Evolutionary conservation across 2,329 filamentous ascomycete genomes (phyloP).

Genomic region (Fusarium ramigenum): DNA sequence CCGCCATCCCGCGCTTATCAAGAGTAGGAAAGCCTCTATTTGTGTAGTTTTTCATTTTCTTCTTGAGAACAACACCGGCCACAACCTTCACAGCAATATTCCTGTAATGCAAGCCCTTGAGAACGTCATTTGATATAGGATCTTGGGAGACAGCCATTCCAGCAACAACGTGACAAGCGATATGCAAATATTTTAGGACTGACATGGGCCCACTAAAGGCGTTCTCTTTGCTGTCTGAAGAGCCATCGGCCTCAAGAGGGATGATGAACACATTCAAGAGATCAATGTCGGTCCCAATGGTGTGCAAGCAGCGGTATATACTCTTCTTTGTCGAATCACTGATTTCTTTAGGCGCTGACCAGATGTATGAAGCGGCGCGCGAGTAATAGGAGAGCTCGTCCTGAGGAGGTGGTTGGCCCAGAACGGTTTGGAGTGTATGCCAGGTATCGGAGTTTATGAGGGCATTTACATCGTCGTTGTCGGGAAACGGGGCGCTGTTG

Average conservation of each 20-base stretch:
- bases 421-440: neutral
- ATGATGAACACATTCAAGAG: neutral
- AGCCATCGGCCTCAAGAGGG: neutral
- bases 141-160: rapidly evolving
- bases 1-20: neutral
- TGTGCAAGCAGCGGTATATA: rapidly evolving
- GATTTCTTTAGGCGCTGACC: neutral
- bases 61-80: neutral
- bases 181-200: rapidly evolving
- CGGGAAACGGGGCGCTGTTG: neutral
- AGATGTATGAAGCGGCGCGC: rapidly evolving
- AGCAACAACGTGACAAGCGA: rapidly evolving
- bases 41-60: neutral
- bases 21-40: neutral
- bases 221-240: rapidly evolving
- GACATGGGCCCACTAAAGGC: rapidly evolving
- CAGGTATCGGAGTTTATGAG: rapidly evolving
- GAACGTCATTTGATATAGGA: neutral
- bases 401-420: neutral
- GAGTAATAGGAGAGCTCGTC: neutral
- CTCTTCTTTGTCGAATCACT: rapidly evolving
- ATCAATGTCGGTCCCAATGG: rapidly evolving
- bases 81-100: neutral
- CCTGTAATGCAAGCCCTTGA: neutral
- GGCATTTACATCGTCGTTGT: neutral